Percentiles rank a stretch among this genome's conserved stretches.
Evolutionary conservation across 2,329 filamentous ascomycete species (phyloP).

Genomic region (Fusarium ambrosium): DNA sequence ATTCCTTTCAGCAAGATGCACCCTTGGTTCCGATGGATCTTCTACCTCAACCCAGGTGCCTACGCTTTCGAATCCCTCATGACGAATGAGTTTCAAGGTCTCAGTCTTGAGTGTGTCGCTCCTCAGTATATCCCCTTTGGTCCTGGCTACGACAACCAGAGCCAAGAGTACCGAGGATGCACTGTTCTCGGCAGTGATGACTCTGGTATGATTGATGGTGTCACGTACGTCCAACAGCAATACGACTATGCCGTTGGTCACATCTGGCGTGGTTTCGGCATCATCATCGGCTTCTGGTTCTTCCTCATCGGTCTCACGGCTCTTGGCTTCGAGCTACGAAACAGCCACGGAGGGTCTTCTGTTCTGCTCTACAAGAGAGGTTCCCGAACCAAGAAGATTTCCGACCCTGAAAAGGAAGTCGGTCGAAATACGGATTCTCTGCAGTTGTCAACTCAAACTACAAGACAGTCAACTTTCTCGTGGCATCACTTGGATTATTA

Average conservation of each 20-base stretch:
- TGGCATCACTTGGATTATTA: slow-evolving; percentile 79
- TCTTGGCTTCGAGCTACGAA: background rate
- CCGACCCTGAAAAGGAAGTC: background rate
- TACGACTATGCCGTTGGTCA: slow-evolving; percentile 67
- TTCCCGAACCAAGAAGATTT: background rate
- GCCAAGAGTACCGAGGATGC: slow-evolving; percentile 61
- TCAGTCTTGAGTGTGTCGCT: slow-evolving; percentile 69
- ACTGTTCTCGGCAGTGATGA: slow-evolving; percentile 62
- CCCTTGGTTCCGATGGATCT: slow-evolving; percentile 67
- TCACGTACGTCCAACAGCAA: slow-evolving; percentile 62
- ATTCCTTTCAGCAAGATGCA: slow-evolving; percentile 62
- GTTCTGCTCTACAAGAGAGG: background rate
- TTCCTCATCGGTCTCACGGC: slow-evolving; percentile 79
- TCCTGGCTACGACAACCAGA: slow-evolving; percentile 48
- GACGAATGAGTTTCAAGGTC: slow-evolving; percentile 69
- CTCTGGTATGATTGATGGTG: slow-evolving; percentile 61
- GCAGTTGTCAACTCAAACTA: background rate
- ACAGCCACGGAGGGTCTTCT: background rate
- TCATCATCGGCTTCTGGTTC: slow-evolving; percentile 78
- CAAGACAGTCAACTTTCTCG: slow-evolving; percentile 66
- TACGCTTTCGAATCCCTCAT: slow-evolving; percentile 76
- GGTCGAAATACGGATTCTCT: background rate
- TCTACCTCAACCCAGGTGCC: slow-evolving; percentile 63
- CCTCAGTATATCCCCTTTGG: slow-evolving; percentile 67
- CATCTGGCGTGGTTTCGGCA: slow-evolving; percentile 79